Base-by-base conservation (phyloP, 2,329 filamentous ascomycete species). In the Apiospora sp. region DNA sequence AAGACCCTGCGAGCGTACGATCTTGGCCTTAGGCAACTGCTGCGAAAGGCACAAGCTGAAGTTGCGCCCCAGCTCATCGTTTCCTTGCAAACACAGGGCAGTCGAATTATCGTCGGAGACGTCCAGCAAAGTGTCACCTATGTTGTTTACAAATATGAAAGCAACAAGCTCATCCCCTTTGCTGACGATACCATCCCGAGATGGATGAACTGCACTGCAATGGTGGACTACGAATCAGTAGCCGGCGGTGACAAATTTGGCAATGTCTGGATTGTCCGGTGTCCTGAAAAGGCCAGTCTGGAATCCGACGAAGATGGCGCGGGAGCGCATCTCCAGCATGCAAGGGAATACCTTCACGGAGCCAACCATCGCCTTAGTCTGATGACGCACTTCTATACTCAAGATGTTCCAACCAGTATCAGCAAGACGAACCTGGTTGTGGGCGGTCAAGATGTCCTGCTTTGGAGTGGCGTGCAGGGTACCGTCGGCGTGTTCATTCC, bases 221-320 rank as follows among this genome's bases (percentile, higher is more conserved):
- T 99, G 94, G 92, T 98, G 1, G 96, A 99, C 83, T 99, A 99
- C 82, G 96, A 99, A 81, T 97, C 96, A 0, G 91, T 94, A 34
- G 95, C 95, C 3, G 96, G 96, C 48, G 96, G 96, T 48, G 96
- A 99, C 85, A 98, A 98, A 81, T 99, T 99, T 76, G 97, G 96
- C 74, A 99, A 99, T 78, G 84, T 99, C 22, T 99, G 95, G 92
- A 90, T 99, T 64, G 88, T 99, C 43, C 93, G 96, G 68, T 96
- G 94, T 78, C 95, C 96, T 0, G 87, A 92, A 73, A 96, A 97
- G 81, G 92, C 92, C 10, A 97, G 94, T 49, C 92, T 95, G 76
- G 94, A 97, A 81, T 93, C 95, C 0, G 96, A 99, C 78, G 96
- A 98, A 81, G 94, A 97, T 74, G 94, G 94, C 67, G 94, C 94